A percentile compares a stretch with the other conserved stretches of the same genome.
phyloP scores from a whole-genome alignment of 805 yeast species.

The Kregervanrija fluxuum region DNA sequence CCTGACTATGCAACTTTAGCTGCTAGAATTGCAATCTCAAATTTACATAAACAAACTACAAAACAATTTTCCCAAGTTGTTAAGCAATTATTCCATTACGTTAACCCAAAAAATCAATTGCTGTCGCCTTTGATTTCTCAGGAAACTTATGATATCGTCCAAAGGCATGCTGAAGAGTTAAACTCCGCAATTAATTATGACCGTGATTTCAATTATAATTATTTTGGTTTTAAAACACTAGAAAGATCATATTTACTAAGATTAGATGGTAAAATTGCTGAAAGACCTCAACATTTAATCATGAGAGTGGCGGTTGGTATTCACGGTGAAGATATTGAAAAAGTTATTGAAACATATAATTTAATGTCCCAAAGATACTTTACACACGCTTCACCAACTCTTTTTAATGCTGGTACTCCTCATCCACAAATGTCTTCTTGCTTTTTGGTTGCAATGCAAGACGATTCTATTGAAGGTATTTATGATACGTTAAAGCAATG shows the following conservation, averaged over 20 bases:
- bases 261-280: conserved; percentile 49
- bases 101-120: conserved; percentile 70
- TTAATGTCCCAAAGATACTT: conserved; percentile 52
- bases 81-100: conserved; percentile 63
- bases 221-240: conserved; percentile 55
- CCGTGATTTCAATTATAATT: conserved; percentile 55
- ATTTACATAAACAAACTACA: conserved; percentile 90
- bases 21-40: conserved; percentile 92
- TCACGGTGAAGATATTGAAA: conserved; percentile 46
- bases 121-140: conserved; percentile 67
- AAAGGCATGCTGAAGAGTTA: conserved; percentile 54
- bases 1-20: conserved; percentile 97
- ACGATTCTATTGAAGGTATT: conserved; percentile 57
- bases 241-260: conserved; percentile 52
- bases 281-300: conserved; percentile 54
- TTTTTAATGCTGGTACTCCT: conserved; percentile 58
- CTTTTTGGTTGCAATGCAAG: conserved; percentile 57
- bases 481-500: conserved; percentile 54
- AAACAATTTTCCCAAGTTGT: conserved; percentile 77
- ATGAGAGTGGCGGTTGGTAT: conserved; percentile 60
- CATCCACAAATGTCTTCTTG: conserved; percentile 56
- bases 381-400: conserved; percentile 57
- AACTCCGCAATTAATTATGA: conserved; percentile 68
- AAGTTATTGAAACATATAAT: conserved; percentile 49
- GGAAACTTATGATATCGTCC: conserved; percentile 55